phyloP scores from a whole-genome alignment of 805 yeast genomes.

The Komagataella ulmi region DNA sequence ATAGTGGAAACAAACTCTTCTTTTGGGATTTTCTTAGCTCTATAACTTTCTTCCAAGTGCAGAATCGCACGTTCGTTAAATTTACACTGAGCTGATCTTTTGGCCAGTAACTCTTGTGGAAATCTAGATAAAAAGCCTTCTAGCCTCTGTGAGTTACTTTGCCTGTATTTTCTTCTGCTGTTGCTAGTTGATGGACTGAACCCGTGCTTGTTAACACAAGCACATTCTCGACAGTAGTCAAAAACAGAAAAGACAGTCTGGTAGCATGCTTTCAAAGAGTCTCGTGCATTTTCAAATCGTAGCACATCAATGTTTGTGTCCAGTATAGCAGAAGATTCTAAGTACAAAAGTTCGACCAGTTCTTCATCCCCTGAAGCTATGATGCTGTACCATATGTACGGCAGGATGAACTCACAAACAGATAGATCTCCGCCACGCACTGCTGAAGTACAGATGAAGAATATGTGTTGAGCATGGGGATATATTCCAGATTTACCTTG shows the following conservation, averaged over 20 bases:
- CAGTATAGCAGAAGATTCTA: slow-evolving; percentile 51
- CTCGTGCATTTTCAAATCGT: slow-evolving; percentile 39
- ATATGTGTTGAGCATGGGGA: slow-evolving; percentile 27
- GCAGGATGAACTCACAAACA: slow-evolving; percentile 59
- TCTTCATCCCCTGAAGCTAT: slow-evolving; percentile 23
- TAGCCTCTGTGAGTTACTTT: slow-evolving; percentile 20
- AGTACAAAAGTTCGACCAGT: neutral
- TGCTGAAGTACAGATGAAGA: slow-evolving; percentile 48
- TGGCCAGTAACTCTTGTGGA: slow-evolving; percentile 61
- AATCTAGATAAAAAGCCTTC: slow-evolving; percentile 36
- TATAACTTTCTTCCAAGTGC: slow-evolving; percentile 66
- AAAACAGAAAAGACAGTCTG: slow-evolving; percentile 65
- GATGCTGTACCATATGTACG: slow-evolving; percentile 59
- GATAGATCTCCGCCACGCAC: slow-evolving; percentile 59
- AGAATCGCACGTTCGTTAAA: slow-evolving; percentile 81
- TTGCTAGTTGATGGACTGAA: slow-evolving; percentile 6
- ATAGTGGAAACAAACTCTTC: slow-evolving; percentile 33
- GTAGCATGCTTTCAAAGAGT: slow-evolving; percentile 49
- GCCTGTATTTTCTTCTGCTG: slow-evolving; percentile 8
- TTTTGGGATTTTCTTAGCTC: slow-evolving; percentile 22
- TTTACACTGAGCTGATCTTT: slow-evolving; percentile 68
- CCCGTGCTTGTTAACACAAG: slow-evolving; percentile 23
- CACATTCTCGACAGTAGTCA: slow-evolving; percentile 80
- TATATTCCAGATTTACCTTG: slow-evolving; percentile 15
- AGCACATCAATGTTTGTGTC: slow-evolving; percentile 27